phyloP scores from a whole-genome alignment of 2,329 filamentous ascomycete genomes.

The Alternaria conjuncta region DNA sequence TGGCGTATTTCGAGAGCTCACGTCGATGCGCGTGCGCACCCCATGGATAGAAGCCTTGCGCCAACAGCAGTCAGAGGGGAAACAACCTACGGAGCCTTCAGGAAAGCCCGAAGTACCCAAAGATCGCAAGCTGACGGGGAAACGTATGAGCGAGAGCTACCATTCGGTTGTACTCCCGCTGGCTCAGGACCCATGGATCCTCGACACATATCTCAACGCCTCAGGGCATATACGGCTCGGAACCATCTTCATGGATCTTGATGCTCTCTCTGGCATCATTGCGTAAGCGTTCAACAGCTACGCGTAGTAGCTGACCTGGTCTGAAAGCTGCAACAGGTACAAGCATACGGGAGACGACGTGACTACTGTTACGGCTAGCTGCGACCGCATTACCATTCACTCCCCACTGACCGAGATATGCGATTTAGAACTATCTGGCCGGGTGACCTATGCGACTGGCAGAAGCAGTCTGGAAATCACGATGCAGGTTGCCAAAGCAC shows the following conservation, averaged over 20 bases:
- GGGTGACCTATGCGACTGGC: constrained; percentile 74
- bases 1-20: constrained; percentile 65
- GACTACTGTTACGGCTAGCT: constrained; percentile 68
- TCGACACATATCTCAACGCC: constrained; percentile 79
- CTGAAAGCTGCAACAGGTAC: constrained; percentile 53
- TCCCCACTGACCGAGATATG: constrained; percentile 78
- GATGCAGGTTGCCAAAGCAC: constrained; percentile 73
- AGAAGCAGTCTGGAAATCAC: constrained; percentile 77
- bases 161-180: constrained; percentile 73
- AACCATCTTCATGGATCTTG: constrained; percentile 79
- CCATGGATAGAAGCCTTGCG: constrained; percentile 72
- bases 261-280: constrained; percentile 77
- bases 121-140: constrained; percentile 66
- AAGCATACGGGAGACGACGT: constrained; percentile 72
- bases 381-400: constrained; percentile 70
- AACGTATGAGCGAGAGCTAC: constrained; percentile 74
- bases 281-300: constrained; percentile 66
- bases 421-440: constrained; percentile 74
- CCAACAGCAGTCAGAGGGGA: constrained; percentile 54
- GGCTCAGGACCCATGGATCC: constrained; percentile 75
- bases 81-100: constrained; percentile 38
- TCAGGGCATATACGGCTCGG: constrained; percentile 76
- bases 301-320: constrained; percentile 34
- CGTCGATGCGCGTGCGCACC: constrained; percentile 57
- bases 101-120: constrained; percentile 45